A percentile compares a stretch with the other conserved stretches of the same genome.
These are phyloP conservation scores for Phytopythium ostracodes DNA, from an alignment of 352 stramenopile genomes.

Conservation along the genomic window DNA sequence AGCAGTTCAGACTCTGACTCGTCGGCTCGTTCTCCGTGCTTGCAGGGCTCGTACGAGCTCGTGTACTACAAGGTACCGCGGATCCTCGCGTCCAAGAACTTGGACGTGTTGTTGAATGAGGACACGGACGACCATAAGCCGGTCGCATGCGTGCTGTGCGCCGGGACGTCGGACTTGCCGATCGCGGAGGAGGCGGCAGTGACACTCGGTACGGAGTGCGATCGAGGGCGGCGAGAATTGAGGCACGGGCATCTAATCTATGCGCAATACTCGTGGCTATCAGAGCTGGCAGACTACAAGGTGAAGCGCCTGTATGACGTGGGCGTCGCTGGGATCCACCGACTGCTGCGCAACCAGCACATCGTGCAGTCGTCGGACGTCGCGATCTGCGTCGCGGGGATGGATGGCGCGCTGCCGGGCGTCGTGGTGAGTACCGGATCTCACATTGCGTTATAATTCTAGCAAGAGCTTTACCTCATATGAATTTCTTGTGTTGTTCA, in stretches of 20 bases:
- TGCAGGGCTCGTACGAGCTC: conserved; percentile 21
- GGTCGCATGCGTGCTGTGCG: conserved; percentile 86
- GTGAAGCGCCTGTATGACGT: conserved; percentile 90
- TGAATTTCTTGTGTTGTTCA: conserved; percentile 10
- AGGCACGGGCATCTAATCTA: no score
- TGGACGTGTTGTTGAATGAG: conserved; percentile 2
- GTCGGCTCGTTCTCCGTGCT: not conserved
- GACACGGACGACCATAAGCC: not conserved
- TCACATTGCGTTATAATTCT: not conserved
- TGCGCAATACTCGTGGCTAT: not conserved
- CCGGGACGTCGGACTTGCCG: conserved; percentile 94
- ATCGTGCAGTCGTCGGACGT: conserved; percentile 86
- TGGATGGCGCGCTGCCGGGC: conserved; percentile 96
- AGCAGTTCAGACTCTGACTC: not conserved
- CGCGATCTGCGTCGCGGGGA: conserved; percentile 95
- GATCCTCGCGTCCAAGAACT: conserved; percentile 57
- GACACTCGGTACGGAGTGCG: conserved; percentile 61
- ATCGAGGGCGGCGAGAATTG: no score
- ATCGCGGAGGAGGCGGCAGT: conserved; percentile 96
- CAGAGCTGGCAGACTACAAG: conserved; percentile 86
- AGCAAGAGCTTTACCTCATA: not conserved
- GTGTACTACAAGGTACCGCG: conserved; percentile 66
- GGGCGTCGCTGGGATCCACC: conserved; percentile 93
- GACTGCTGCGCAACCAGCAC: conserved; percentile 86
- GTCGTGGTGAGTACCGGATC: conserved; percentile 85